A percentile compares a stretch with the other conserved stretches of the same genome.
phyloP scores from a whole-genome alignment of 192 early-diverging fungal species.

The Irineochytrium annulatum region DNA sequence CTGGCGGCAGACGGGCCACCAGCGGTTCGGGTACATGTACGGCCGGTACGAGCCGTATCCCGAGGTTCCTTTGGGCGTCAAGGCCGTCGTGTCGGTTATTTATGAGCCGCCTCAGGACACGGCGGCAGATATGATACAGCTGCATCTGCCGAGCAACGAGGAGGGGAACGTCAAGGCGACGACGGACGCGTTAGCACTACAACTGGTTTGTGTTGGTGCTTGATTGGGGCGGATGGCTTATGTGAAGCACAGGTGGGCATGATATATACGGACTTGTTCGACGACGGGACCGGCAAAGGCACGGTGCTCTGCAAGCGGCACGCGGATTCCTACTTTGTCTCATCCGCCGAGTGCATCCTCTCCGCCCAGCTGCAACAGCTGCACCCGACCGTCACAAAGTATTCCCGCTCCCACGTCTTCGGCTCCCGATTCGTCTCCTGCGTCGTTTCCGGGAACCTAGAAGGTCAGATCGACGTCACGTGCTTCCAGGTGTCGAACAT shows the following conservation, averaged over 20 bases:
- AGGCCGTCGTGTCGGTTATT: constrained; percentile 90
- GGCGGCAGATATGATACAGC: constrained; percentile 65
- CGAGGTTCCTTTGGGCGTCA: constrained; percentile 92
- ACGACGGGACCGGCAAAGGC: constrained; percentile 71
- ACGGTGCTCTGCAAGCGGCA: constrained; percentile 88
- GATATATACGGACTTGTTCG: constrained; percentile 89
- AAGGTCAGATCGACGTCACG: constrained; percentile 78
- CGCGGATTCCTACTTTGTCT: constrained; percentile 87
- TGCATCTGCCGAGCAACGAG: constrained; percentile 43
- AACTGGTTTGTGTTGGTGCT: constrained; percentile 17
- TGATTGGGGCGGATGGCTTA: constrained; percentile 3
- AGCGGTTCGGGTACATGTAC: constrained; percentile 93
- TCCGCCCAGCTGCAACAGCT: constrained; percentile 78
- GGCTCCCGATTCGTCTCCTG: constrained; percentile 93
- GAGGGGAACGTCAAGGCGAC: constrained; percentile 31
- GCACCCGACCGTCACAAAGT: constrained; percentile 67
- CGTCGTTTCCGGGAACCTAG: constrained; percentile 81
- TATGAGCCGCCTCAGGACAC: constrained; percentile 89
- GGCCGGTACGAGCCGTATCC: constrained; percentile 85
- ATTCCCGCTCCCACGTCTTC: constrained; percentile 73
- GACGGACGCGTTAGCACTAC: constrained; percentile 37
- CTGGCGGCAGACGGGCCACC: constrained; percentile 81
- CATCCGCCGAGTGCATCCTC: constrained; percentile 83
- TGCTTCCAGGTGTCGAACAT: constrained; percentile 93
- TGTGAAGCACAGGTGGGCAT: constrained; percentile 65